These are phyloP conservation scores for Candida anutae DNA, from an alignment of 1,139 yeast genomes.

Conservation along the genomic window DNA sequence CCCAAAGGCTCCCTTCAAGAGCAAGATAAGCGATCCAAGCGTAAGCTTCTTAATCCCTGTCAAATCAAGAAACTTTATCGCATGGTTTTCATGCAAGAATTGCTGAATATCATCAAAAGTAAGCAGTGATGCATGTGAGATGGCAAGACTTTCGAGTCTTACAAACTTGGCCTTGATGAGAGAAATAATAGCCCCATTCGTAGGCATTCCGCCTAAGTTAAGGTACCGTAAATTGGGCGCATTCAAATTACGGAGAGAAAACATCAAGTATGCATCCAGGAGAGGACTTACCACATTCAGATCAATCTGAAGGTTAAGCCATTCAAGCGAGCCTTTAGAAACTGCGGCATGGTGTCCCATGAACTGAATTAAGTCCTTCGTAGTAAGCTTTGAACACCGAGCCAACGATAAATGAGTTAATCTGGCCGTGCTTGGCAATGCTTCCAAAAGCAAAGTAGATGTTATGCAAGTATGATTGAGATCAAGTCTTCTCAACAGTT, in stretches of 20 bases:
- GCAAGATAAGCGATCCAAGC: conserved; percentile 17
- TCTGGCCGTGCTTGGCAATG: conserved; percentile 45
- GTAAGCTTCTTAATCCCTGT: conserved; percentile 31
- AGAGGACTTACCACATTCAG: conserved; percentile 59
- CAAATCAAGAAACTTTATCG: conserved; percentile 27
- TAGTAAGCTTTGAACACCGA: conserved; percentile 69
- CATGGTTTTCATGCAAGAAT: conserved; percentile 29
- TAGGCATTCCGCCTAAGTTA: conserved; percentile 72
- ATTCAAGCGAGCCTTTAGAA: conserved; percentile 45
- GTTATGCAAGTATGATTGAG: conserved; percentile 75
- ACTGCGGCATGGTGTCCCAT: conserved; percentile 69
- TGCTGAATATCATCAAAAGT: conserved; percentile 42
- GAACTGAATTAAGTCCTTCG: conserved; percentile 66
- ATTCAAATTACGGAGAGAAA: conserved; percentile 45
- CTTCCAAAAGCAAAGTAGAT: conserved; percentile 40
- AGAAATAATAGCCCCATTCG: conserved; percentile 44
- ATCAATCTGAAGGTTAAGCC: conserved; percentile 77
- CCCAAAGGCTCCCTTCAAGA: conserved; percentile 21
- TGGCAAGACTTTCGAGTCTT: conserved; percentile 51
- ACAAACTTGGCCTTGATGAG: conserved; percentile 50
- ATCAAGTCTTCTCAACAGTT: conserved; percentile 61
- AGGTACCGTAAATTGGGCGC: conserved; percentile 48
- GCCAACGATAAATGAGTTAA: conserved; percentile 76
- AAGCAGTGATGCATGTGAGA: conserved; percentile 47
- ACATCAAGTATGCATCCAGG: conserved; percentile 50